Conservation (phyloP, 2,329 filamentous ascomycete genomes). For the Colletotrichum melonis region DNA sequence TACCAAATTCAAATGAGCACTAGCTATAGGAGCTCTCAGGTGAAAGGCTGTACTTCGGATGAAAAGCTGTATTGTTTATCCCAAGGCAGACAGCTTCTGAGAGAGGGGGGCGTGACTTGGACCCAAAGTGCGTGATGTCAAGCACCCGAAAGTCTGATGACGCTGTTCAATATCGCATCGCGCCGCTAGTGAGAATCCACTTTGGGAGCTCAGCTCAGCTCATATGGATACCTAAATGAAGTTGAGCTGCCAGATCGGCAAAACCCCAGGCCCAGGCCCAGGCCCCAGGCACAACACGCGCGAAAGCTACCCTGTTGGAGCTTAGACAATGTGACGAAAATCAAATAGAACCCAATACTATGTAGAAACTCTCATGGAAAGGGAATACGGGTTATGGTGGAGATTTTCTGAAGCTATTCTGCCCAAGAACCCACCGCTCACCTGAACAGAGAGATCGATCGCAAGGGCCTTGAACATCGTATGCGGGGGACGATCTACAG, state of each 20-base stretch:
- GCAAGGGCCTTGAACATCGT: constrained; percentile 2
- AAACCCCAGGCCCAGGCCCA: constrained; percentile 4
- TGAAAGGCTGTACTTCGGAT: background rate
- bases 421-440: constrained; percentile 4
- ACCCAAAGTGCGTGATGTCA: background rate
- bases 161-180: background rate
- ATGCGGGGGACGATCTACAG: background rate
- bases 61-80: background rate
- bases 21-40: background rate
- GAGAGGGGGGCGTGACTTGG: background rate
- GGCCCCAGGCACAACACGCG: background rate
- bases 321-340: constrained; percentile 9
- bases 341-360: background rate
- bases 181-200: constrained; percentile 11
- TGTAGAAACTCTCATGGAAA: background rate
- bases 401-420: background rate
- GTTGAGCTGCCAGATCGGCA: constrained; percentile 22
- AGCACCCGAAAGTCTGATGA: background rate
- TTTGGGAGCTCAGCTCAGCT: background rate
- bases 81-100: too few species aligned
- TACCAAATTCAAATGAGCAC: background rate
- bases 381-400: background rate
- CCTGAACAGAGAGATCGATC: constrained; percentile 15
- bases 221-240: background rate
- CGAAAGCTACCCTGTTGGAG: constrained; percentile 12